These are phyloP conservation scores for Backusella tuberculispora DNA, from an alignment of 192 early-diverging fungal species.

Conservation along the genomic window DNA sequence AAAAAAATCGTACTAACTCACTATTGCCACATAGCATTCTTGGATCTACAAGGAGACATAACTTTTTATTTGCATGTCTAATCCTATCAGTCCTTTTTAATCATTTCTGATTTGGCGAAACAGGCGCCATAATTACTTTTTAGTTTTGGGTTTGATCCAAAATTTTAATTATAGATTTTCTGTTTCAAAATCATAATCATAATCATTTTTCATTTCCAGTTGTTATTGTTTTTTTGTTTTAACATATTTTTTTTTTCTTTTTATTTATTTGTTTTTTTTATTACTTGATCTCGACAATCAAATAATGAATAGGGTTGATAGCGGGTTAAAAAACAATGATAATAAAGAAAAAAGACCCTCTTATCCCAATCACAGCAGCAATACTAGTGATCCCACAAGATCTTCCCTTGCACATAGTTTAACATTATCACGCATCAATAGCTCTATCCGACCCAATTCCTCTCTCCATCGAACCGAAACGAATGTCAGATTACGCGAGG, in stretches of 20 bases:
- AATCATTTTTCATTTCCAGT: too few relatives aligned
- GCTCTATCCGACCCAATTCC: not conserved
- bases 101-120: not conserved
- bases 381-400: too few relatives aligned
- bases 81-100: too few relatives aligned
- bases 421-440: not conserved
- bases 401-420: not conserved
- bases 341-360: not conserved
- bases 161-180: not conserved
- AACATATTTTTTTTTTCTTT: not conserved
- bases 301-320: not conserved
- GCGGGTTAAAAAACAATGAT: not conserved
- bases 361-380: not conserved
- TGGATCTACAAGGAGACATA: too few relatives aligned
- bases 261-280: not conserved
- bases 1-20: too few relatives aligned
- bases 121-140: not conserved
- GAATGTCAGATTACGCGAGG: conserved; percentile 49
- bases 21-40: too few relatives aligned
- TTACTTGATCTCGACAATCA: not conserved
- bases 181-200: too few relatives aligned
- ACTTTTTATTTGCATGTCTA: too few relatives aligned
- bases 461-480: conserved; percentile 39
- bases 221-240: not conserved
- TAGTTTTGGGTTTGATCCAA: not conserved